Evolutionary conservation across 2,329 filamentous ascomycete genomes (phyloP).

Genomic region (Lecanicillium sp.): DNA sequence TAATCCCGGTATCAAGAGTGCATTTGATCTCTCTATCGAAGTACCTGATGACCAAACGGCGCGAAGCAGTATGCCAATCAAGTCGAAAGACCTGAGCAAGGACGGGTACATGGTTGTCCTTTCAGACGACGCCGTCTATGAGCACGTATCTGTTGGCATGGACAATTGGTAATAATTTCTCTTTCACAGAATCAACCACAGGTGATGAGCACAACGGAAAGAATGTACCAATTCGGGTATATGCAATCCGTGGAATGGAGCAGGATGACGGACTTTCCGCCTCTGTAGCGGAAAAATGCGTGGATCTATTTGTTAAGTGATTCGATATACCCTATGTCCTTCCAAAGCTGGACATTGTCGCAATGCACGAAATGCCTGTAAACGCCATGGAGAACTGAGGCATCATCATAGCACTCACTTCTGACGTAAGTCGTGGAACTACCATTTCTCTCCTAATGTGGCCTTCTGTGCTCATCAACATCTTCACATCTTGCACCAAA

Average conservation of each 20-base stretch:
- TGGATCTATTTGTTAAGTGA: conserved; percentile 93
- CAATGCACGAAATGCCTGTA: conserved; percentile 83
- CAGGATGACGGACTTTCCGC: conserved; percentile 79
- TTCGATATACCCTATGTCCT: conserved; percentile 90
- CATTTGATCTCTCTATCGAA: conserved; percentile 90
- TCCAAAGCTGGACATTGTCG: conserved; percentile 83
- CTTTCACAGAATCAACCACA: conserved; percentile 89
- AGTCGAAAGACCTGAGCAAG: conserved; percentile 51
- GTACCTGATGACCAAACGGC: conserved; percentile 82
- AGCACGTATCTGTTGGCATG: conserved; percentile 87
- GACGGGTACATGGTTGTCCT: conserved; percentile 64
- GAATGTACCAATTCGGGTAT: conserved; percentile 89
- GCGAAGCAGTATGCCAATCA: conserved; percentile 91
- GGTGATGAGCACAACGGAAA: conserved; percentile 86
- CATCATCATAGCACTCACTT: conserved; percentile 75
- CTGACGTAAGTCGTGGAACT: not conserved
- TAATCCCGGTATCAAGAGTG: conserved; percentile 93
- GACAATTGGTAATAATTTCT: conserved; percentile 95
- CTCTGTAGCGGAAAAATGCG: conserved; percentile 84
- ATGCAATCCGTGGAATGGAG: conserved; percentile 90
- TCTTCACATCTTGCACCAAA: too few species aligned
- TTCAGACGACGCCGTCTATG: conserved; percentile 82
- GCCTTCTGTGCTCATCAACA: too few species aligned
- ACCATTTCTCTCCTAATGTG: too few species aligned
- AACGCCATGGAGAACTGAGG: conserved; percentile 97